Evolutionary conservation across 495 filamentous ascomycete species (phyloP).

Genomic region (Xeromyces bisporus): DNA sequence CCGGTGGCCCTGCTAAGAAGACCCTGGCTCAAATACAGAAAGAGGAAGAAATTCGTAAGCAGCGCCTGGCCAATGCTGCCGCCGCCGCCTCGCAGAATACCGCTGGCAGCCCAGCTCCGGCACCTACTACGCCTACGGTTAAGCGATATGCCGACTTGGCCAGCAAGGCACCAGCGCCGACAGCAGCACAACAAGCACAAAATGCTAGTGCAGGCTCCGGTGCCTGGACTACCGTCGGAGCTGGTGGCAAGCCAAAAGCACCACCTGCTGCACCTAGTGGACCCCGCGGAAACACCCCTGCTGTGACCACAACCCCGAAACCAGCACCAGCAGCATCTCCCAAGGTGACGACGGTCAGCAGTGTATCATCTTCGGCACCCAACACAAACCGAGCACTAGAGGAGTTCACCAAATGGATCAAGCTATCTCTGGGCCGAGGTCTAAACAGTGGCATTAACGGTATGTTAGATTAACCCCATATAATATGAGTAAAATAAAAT

Average conservation of each 20-base stretch:
- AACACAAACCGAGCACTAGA: slow-evolving; percentile 48
- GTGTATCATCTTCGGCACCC: slow-evolving; percentile 16
- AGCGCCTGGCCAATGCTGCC: slow-evolving; percentile 40
- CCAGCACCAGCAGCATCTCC: slow-evolving; percentile 23
- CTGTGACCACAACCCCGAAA: slow-evolving; percentile 22
- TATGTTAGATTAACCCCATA: slow-evolving; percentile 12
- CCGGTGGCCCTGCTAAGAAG: slow-evolving; percentile 49
- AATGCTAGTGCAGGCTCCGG: slow-evolving; percentile 23
- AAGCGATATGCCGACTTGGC: slow-evolving; percentile 96
- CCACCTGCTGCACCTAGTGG: slow-evolving; percentile 40
- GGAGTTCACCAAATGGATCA: slow-evolving; percentile 88
- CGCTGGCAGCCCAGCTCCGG: slow-evolving; percentile 29
- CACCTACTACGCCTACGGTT: slow-evolving; percentile 34
- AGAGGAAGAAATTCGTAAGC: slow-evolving; percentile 86
- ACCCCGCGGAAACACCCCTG: slow-evolving; percentile 29
- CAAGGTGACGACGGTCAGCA: slow-evolving; percentile 16
- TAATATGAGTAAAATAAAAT: too few species aligned
- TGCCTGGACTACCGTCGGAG: slow-evolving; percentile 95
- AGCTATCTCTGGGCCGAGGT: slow-evolving; percentile 48
- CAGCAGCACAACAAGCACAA: too few species aligned
- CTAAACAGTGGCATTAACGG: slow-evolving; percentile 44
- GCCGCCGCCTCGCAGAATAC: slow-evolving; percentile 32
- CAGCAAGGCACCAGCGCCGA: slow-evolving; percentile 45
- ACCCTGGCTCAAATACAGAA: slow-evolving; percentile 92
- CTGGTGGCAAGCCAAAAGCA: slow-evolving; percentile 75